phyloP scores from a whole-genome alignment of 352 stramenopile genomes.

The Phytophthora brassicae region DNA sequence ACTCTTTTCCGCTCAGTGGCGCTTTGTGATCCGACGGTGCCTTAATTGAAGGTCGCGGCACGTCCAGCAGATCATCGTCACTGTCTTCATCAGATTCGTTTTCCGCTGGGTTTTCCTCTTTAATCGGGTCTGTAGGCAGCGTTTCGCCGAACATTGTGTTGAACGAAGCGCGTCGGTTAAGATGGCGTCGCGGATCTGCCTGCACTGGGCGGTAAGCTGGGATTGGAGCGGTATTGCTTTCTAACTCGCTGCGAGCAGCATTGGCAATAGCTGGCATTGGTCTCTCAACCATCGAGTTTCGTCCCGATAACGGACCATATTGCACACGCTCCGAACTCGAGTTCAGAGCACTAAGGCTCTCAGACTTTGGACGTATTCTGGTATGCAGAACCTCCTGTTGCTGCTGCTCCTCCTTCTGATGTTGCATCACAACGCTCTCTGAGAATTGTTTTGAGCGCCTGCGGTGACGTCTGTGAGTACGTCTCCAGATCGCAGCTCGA shows the following conservation, averaged over 20 bases:
- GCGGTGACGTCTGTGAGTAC: slow-evolving; percentile 58
- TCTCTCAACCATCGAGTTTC: slow-evolving; percentile 48
- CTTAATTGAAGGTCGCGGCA: slow-evolving; percentile 14
- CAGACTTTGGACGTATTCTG: slow-evolving; percentile 52
- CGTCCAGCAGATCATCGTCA: slow-evolving; percentile 28
- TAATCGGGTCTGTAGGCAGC: slow-evolving; percentile 48
- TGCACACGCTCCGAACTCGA: slow-evolving; percentile 26
- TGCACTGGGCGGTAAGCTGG: slow-evolving; percentile 33
- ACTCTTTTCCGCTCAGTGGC: slow-evolving; percentile 20
- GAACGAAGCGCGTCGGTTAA: slow-evolving; percentile 66
- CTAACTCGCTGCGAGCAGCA: slow-evolving; percentile 16
- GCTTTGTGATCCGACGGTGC: slow-evolving; percentile 20
- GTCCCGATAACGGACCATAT: slow-evolving; percentile 11
- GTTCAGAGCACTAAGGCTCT: slow-evolving; percentile 35
- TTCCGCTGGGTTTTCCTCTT: slow-evolving; percentile 60
- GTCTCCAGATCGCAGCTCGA: slow-evolving; percentile 61
- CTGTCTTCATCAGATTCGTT: slow-evolving; percentile 57
- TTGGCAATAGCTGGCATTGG: slow-evolving; percentile 17
- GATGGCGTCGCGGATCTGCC: slow-evolving; percentile 59
- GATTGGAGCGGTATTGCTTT: slow-evolving; percentile 21
- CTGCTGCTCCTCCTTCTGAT: slow-evolving; percentile 53
- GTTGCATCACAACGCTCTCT: slow-evolving; percentile 66
- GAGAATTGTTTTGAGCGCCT: slow-evolving; percentile 82
- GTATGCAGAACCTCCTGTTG: slow-evolving; percentile 26
- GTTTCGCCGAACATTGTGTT: slow-evolving; percentile 59